phyloP scores from a whole-genome alignment of 176 grass and related monocot genomes.

The Musa troglodytarum region DNA sequence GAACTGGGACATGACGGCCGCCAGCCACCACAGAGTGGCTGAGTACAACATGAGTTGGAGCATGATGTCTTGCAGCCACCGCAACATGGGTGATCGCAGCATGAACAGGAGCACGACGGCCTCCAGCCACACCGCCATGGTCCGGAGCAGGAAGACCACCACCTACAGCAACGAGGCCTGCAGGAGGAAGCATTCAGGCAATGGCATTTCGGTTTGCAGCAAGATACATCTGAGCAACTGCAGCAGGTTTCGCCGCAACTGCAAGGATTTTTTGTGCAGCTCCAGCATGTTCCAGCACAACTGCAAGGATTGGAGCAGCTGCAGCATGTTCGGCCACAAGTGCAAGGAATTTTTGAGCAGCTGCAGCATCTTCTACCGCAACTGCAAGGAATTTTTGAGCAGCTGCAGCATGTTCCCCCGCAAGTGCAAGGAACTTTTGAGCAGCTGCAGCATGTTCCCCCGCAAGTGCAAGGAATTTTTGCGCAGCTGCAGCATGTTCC shows the following conservation, averaged over 20 bases:
- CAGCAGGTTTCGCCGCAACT: constrained; percentile 4
- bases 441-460: neutral
- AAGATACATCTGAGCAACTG: constrained; percentile 7
- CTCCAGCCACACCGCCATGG: neutral
- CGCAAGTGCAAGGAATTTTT: neutral
- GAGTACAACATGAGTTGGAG: constrained; percentile 9
- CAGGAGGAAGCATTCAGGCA: neutral
- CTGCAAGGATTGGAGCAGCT: neutral
- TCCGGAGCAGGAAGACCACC: too few species aligned
- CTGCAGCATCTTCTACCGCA: constrained; percentile 19
- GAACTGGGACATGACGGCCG: constrained; percentile 17
- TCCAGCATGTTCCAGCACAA: neutral
- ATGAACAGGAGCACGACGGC: neutral
- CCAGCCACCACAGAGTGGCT: neutral
- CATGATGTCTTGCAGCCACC: neutral
- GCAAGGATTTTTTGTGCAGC: neutral
- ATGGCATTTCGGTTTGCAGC: neutral
- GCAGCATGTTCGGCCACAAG: neutral
- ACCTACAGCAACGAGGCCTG: neutral
- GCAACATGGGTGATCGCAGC: neutral
- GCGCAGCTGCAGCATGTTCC: neutral
- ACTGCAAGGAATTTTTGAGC: constrained; percentile 9
- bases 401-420: constrained; percentile 7
- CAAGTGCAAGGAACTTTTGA: neutral
- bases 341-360: neutral